Conservation (phyloP, 75 land plant genomes). For the Chamaecyparis obtusa region DNA sequence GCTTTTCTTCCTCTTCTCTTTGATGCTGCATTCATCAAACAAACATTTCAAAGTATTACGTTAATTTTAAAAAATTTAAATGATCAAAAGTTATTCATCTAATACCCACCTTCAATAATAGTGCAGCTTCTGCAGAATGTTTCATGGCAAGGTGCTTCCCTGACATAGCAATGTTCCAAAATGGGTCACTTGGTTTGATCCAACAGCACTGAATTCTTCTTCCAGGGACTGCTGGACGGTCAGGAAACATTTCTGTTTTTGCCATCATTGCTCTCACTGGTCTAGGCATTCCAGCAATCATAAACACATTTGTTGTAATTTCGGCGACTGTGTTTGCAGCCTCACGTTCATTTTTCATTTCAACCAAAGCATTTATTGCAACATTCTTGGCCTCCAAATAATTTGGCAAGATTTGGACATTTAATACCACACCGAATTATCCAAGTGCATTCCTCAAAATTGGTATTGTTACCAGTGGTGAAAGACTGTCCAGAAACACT, state of each 20-base stretch:
- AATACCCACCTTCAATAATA: constrained; percentile 36
- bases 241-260: constrained; percentile 44
- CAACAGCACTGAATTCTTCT: constrained; percentile 31
- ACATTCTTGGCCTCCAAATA: constrained; percentile 24
- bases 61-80: neutral
- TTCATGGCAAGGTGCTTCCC: constrained; percentile 13
- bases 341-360: constrained; percentile 40
- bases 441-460: constrained; percentile 46
- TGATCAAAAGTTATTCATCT: neutral
- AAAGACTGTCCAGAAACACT: constrained; percentile 52
- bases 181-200: constrained; percentile 41
- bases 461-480: constrained; percentile 36
- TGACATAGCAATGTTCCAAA: constrained; percentile 32
- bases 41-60: neutral
- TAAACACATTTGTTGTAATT: constrained; percentile 34
- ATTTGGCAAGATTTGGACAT: constrained; percentile 42
- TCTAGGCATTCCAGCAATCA: constrained; percentile 74
- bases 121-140: constrained; percentile 40
- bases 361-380: constrained; percentile 43
- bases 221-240: constrained; percentile 48
- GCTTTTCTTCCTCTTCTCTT: constrained; percentile 39
- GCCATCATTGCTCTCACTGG: constrained; percentile 57
- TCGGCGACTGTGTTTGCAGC: constrained; percentile 20
- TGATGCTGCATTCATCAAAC: constrained; percentile 25
- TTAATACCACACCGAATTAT: constrained; percentile 53